Conservation (phyloP, 768 basidiomycete species). For the Mycena metata region DNA sequence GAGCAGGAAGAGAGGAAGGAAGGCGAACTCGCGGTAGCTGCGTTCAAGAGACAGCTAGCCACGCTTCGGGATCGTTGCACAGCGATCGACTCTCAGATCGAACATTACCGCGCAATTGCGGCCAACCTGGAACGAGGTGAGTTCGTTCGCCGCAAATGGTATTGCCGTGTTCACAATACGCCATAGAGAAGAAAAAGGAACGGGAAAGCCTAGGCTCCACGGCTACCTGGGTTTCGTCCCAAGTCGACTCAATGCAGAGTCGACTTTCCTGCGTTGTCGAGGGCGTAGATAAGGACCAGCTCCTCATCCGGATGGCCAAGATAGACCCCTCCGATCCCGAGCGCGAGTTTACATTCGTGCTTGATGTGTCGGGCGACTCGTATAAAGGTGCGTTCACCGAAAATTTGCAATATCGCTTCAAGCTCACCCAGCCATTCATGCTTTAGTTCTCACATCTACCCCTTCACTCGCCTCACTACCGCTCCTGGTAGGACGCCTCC, state of each 20-base stretch:
- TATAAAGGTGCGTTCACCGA: constrained; percentile 71
- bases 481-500: constrained; percentile 77
- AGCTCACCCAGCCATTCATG: constrained; percentile 3
- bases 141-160: no score
- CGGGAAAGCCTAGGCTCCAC: constrained; percentile 66
- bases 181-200: constrained; percentile 78
- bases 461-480: constrained; percentile 78
- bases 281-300: constrained; percentile 78
- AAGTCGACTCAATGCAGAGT: constrained; percentile 62
- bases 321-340: constrained; percentile 70
- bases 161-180: background rate
- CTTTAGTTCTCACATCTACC: constrained; percentile 82
- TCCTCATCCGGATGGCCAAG: constrained; percentile 80
- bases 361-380: constrained; percentile 74
- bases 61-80: constrained; percentile 71
- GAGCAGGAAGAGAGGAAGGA: constrained; percentile 84
- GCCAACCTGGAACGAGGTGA: constrained; percentile 76
- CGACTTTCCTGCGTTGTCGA: constrained; percentile 78
- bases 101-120: constrained; percentile 75
- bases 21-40: constrained; percentile 70
- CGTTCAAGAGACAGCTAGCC: constrained; percentile 75
- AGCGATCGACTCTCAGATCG: constrained; percentile 76
- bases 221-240: constrained; percentile 64
- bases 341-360: constrained; percentile 78
- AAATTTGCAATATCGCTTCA: background rate